A percentile compares a stretch with the other conserved stretches of the same genome.
phyloP scores from a whole-genome alignment of 345 rosid genomes.

The Turritis glabra region DNA sequence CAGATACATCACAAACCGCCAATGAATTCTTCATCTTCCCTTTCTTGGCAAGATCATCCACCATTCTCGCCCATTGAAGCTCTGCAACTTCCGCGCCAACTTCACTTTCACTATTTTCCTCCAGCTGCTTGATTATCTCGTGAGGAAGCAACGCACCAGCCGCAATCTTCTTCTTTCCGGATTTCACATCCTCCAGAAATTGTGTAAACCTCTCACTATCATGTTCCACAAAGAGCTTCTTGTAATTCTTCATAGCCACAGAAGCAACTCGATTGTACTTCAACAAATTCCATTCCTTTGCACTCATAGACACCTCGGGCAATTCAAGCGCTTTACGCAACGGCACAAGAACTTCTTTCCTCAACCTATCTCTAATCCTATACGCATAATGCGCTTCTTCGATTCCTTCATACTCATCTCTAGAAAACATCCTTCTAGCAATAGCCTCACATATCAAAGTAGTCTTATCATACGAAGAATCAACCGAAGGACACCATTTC shows the following conservation, averaged over 20 bases:
- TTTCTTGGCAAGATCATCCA: background rate
- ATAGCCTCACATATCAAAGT: conserved; percentile 41
- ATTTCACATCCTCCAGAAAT: background rate
- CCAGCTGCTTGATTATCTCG: background rate
- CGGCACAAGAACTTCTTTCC: conserved; percentile 41
- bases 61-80: background rate
- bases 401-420: conserved; percentile 33
- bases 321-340: conserved; percentile 30
- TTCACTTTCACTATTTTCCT: background rate
- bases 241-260: conserved; percentile 41
- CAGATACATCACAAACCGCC: background rate
- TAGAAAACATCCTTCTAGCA: conserved; percentile 34
- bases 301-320: conserved; percentile 42
- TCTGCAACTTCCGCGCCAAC: background rate
- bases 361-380: conserved; percentile 36
- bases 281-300: conserved; percentile 34
- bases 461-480: conserved; percentile 37
- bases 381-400: conserved; percentile 40
- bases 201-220: background rate
- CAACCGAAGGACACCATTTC: conserved; percentile 44
- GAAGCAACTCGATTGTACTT: conserved; percentile 40
- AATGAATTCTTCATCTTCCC: background rate
- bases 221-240: conserved; percentile 21
- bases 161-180: background rate
- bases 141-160: conserved; percentile 2